Conservation (phyloP, 2,329 filamentous ascomycete genomes). For the Fusarium ambrosium region DNA sequence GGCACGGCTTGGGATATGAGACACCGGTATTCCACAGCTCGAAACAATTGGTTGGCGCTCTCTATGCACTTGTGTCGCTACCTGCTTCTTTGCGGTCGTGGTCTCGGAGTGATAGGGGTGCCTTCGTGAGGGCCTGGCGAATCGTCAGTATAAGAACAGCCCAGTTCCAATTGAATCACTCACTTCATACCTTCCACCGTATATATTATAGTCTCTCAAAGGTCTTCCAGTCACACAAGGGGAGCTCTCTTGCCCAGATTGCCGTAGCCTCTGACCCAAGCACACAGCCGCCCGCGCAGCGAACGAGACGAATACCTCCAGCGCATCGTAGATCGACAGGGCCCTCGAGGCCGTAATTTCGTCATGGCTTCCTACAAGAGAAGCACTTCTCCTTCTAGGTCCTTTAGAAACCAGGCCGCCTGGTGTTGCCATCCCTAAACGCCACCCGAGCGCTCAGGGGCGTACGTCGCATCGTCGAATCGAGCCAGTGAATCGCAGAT, state of each 20-base stretch:
- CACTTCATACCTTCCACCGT: not conserved
- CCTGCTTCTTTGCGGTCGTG: not conserved
- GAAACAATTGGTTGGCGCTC: not conserved
- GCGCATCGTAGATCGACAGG: not conserved
- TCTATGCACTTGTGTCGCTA: not conserved
- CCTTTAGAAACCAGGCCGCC: not conserved
- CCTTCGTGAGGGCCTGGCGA: not conserved
- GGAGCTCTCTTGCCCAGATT: not conserved
- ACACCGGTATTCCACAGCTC: not conserved
- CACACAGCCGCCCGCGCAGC: not conserved
- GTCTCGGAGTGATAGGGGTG: not conserved
- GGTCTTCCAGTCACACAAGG: not conserved
- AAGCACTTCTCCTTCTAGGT: not conserved
- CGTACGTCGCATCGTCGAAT: not conserved
- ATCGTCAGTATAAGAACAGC: not conserved
- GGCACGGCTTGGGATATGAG: not conserved
- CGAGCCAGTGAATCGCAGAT: not conserved
- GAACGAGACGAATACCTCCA: not conserved
- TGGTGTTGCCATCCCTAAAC: not conserved
- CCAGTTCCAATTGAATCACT: not conserved
- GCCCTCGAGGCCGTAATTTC: not conserved
- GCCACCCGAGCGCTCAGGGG: not conserved
- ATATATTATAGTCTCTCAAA: accelerated
- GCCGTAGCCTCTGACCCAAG: not conserved
- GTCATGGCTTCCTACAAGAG: not conserved